Conservation (phyloP, 208 protist species). For the Trypanosoma theileri region DNA sequence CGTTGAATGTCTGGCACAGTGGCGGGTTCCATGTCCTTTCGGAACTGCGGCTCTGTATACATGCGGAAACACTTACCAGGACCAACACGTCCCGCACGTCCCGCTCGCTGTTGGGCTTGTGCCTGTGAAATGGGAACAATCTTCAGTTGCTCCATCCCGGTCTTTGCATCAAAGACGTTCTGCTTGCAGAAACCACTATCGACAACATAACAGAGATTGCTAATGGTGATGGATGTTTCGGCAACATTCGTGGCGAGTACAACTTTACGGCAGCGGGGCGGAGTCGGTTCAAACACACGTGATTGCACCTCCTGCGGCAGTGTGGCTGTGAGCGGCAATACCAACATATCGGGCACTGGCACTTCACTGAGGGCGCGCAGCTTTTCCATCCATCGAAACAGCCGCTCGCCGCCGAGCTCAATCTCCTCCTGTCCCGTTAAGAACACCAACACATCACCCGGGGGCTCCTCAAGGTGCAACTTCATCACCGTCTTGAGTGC, state of each 20-base stretch:
- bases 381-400: conserved; percentile 90
- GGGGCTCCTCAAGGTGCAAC: conserved; percentile 96
- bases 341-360: conserved; percentile 91
- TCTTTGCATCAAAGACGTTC: conserved; percentile 96
- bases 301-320: conserved; percentile 98
- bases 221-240: conserved; percentile 99
- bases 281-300: conserved; percentile 97
- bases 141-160: conserved; percentile 96
- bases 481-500: conserved; percentile 98
- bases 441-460: conserved; percentile 99
- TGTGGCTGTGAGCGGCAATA: conserved; percentile 98
- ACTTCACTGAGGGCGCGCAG: conserved; percentile 50
- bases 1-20: conserved; percentile 98
- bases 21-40: conserved; percentile 94
- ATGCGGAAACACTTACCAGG: conserved; percentile 97
- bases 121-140: conserved; percentile 98
- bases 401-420: conserved; percentile 97
- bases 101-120: conserved; percentile 95
- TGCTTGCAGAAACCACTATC: conserved; percentile 98
- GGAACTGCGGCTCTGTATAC: conserved; percentile 96
- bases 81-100: conserved; percentile 95
- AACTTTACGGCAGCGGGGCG: conserved; percentile 92
- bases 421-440: conserved; percentile 99
- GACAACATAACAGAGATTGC: conserved; percentile 98
- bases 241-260: conserved; percentile 99